Evolutionary conservation across 2,329 filamentous ascomycete genomes (phyloP).

Genomic region (Zasmidium citrigriseum): DNA sequence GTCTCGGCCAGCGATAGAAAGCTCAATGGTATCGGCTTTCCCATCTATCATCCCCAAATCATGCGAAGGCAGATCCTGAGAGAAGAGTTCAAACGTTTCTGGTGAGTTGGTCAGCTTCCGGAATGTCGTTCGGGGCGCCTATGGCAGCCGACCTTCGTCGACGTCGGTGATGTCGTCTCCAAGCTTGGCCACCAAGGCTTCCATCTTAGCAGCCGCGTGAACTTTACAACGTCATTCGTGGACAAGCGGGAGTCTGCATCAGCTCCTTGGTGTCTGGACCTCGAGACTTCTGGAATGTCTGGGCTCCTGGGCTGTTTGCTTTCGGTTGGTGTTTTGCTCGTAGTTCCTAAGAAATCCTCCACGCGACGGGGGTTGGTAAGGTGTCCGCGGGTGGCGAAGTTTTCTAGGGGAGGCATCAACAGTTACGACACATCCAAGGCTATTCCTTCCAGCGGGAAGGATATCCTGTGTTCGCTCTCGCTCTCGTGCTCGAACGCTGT

Average conservation of each 20-base stretch:
- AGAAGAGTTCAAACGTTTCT: slow-evolving; percentile 91
- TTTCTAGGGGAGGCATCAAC: no score
- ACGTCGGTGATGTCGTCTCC: slow-evolving; percentile 22
- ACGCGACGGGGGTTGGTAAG: no score
- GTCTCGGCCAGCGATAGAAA: slow-evolving; percentile 64
- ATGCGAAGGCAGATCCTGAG: slow-evolving; percentile 69
- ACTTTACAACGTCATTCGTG: neutral
- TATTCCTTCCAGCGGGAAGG: no score
- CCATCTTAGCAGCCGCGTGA: slow-evolving; percentile 15
- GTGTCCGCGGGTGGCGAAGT: no score
- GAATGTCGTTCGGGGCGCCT: neutral
- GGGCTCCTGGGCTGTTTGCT: no score
- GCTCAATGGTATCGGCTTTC: slow-evolving; percentile 58
- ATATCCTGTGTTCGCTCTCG: no score
- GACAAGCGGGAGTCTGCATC: no score
- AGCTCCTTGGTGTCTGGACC: no score
- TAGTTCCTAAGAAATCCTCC: no score
- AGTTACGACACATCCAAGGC: no score
- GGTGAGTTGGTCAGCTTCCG: slow-evolving; percentile 21
- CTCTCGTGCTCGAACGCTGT: slow-evolving; percentile 1
- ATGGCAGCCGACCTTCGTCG: slow-evolving; percentile 24
- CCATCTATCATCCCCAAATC: slow-evolving; percentile 85
- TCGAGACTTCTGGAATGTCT: no score
- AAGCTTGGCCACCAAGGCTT: slow-evolving; percentile 16
- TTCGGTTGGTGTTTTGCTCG: no score